These are phyloP conservation scores for Cercospora canescens DNA, from an alignment of 2,329 filamentous ascomycete species.

Conservation along the genomic window DNA sequence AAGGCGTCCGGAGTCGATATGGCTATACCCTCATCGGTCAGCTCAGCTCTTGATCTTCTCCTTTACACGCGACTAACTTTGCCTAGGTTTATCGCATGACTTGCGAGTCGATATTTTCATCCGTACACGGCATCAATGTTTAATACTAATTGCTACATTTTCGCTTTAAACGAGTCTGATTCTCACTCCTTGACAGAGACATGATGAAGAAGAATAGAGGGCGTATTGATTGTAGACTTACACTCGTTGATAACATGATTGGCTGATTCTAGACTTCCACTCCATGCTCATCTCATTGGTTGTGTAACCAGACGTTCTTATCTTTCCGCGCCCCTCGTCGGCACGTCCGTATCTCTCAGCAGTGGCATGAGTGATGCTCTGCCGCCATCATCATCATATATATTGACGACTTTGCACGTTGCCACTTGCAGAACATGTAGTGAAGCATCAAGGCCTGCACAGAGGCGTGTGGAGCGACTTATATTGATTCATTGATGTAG, in stretches of 20 bases:
- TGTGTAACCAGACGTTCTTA: neutral
- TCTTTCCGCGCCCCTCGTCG: neutral
- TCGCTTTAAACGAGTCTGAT: neutral
- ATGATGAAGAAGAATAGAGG: neutral
- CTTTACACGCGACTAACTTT: neutral
- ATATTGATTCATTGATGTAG: neutral
- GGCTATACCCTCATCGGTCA: neutral
- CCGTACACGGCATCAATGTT: neutral
- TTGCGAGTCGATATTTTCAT: neutral
- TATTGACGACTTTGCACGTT: neutral
- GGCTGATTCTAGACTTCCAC: neutral
- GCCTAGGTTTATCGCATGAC: neutral
- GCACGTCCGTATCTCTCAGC: neutral
- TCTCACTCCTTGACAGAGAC: neutral
- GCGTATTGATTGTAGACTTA: neutral
- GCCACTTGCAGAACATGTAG: neutral
- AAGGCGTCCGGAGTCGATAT: constrained; percentile 10
- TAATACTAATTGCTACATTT: neutral
- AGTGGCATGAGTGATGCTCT: neutral
- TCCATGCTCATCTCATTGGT: neutral
- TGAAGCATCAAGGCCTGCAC: neutral
- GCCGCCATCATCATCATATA: neutral
- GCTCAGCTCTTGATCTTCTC: neutral
- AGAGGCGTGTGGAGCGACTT: neutral
- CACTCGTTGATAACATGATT: neutral